A percentile compares a stretch with the other conserved stretches of the same genome.
Evolutionary conservation across 2,329 filamentous ascomycete genomes (phyloP).

Genomic region (Neurospora crassa): DNA sequence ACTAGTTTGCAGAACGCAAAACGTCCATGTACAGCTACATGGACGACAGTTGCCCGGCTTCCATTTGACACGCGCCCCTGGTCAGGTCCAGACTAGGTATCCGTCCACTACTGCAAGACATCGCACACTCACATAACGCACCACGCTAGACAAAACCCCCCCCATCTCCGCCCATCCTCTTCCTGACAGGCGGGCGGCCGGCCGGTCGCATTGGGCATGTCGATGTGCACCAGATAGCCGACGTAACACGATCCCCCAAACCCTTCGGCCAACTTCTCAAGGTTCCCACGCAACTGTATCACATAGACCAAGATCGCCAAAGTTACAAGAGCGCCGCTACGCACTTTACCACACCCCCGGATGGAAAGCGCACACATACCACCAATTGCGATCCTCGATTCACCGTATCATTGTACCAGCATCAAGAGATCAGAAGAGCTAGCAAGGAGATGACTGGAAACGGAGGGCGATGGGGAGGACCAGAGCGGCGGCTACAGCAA

Average conservation of each 20-base stretch:
- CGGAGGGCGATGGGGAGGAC: background rate
- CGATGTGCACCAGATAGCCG: background rate
- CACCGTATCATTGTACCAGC: background rate
- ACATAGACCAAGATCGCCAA: background rate
- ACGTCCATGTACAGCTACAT: background rate
- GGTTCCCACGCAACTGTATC: background rate
- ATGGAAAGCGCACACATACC: background rate
- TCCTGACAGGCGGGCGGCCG: background rate
- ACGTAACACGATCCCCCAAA: background rate
- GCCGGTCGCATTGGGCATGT: background rate
- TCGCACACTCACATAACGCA: background rate
- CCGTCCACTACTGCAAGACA: background rate
- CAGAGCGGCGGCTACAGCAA: background rate
- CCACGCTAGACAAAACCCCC: background rate
- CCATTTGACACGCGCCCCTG: background rate
- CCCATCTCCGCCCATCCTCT: background rate
- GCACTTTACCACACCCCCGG: background rate
- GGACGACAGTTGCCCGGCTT: background rate
- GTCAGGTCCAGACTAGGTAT: background rate
- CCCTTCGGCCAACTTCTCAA: background rate
- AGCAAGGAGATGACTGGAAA: background rate
- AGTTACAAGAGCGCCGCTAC: background rate
- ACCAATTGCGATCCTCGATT: background rate
- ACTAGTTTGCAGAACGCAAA: background rate
- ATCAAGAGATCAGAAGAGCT: background rate